Evolutionary conservation across 768 basidiomycete genomes (phyloP), one percentile per base, ranked within the genome.

Genomic region (Tephrocybe sp.): DNA sequence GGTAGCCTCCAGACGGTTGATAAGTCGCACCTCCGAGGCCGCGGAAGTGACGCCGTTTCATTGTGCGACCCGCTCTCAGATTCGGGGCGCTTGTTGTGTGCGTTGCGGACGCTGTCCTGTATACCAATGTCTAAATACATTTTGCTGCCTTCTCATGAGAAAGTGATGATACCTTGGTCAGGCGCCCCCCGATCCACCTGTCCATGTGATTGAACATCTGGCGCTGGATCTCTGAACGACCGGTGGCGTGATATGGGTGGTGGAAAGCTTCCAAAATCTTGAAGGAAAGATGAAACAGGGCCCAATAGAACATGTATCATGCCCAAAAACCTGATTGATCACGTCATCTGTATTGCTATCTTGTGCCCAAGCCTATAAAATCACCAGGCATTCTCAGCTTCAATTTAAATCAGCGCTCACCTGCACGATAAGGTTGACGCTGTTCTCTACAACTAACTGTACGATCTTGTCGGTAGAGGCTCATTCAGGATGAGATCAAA

Each of bases 381-480:
- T 26, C 17, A 15, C 42, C 36, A 38, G 45, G 45, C 28, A 45
- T 28, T 36, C 34, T 12, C 32, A 12, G 34, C 4, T 11, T 4
- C 14, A 24, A 11, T 36, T 21, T 20, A 32, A 24, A 3, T 17
- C 14, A 26, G n/a, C n/a, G n/a, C 69, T 30, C 26, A 76, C 77
- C 50, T 73, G 58, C 23, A 88, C 85, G 34, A 89, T 78, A 23
- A 80, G 67, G 47, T 78, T 77, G 47, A 86, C 84, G 10, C 72
- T 68, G 62, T 89, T 66, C 58, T 81, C 77, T 11, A 88, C 86
- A 14, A 90, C 77, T 21, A 85, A 65, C 60, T 80, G 76, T 7
- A 86, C 87, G 44, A 88, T 81, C 62, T 86, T 84, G 3, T 87
- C 86, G 10, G 87, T 86, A 0, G n/a, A n/a, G 87, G 85, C 60